Evolutionary conservation across 192 early-diverging fungal species (phyloP).

Genomic region (Chytriomyces sp.): DNA sequence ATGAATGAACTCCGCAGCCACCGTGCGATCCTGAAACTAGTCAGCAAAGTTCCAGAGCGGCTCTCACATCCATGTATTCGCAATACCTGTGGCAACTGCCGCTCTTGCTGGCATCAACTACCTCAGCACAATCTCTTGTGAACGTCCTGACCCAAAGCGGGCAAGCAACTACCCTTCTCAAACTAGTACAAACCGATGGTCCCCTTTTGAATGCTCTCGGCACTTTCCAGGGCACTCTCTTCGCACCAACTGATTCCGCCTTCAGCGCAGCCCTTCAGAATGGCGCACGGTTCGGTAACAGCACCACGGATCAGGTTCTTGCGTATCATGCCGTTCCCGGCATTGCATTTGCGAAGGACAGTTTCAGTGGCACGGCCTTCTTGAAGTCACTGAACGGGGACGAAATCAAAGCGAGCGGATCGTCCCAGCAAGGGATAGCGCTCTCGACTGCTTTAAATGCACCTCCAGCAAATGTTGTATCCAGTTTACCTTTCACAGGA

Average conservation of each 20-base stretch:
- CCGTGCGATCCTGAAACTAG: no score
- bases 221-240: conserved; percentile 26
- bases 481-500: conserved; percentile 33
- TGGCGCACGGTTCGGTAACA: neutral
- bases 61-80: no score
- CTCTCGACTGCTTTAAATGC: neutral
- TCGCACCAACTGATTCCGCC: conserved; percentile 33
- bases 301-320: neutral
- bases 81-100: no score
- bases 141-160: conserved; percentile 3
- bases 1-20: no score
- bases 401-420: conserved; percentile 1
- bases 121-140: conserved; percentile 10
- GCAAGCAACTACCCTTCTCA: conserved; percentile 14
- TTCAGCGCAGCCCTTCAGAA: neutral
- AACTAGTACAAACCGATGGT: conserved; percentile 5
- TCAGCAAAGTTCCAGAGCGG: no score
- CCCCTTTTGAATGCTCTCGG: conserved; percentile 7
- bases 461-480: conserved; percentile 26
- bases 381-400: conserved; percentile 6
- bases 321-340: conserved; percentile 10
- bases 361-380: conserved; percentile 4
- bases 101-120: neutral
- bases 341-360: neutral
- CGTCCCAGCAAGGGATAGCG: neutral